These are phyloP conservation scores for Stenogyne calaminthoides DNA, from an alignment of 305 asterid species.

Conservation along the genomic window DNA sequence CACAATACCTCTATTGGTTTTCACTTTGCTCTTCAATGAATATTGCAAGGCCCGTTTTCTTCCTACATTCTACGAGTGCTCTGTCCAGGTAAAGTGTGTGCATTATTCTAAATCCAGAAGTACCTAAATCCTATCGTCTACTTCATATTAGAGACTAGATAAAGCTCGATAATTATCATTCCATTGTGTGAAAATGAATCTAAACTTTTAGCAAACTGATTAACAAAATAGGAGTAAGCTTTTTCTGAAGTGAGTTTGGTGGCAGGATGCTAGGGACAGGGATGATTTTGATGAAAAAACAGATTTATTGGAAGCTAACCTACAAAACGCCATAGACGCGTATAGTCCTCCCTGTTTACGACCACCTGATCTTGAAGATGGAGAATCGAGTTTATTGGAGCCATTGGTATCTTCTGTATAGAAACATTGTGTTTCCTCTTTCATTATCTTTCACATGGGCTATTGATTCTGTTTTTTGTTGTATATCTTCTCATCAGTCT, in stretches of 20 bases:
- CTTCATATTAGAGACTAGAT: neutral
- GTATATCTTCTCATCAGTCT: neutral
- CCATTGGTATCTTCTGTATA: constrained; percentile 44
- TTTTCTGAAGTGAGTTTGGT: constrained; percentile 9
- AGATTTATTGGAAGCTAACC: constrained; percentile 52
- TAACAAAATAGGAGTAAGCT: neutral
- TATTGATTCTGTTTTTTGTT: neutral
- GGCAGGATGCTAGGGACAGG: constrained; percentile 81
- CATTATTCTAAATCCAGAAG: neutral
- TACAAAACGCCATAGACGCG: constrained; percentile 62
- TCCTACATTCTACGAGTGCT: constrained; percentile 69
- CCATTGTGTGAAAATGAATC: neutral
- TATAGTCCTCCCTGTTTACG: constrained; percentile 82
- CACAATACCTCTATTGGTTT: constrained; percentile 71
- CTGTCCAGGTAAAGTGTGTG: constrained; percentile 62
- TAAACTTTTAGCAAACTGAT: neutral
- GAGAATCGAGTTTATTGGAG: constrained; percentile 46
- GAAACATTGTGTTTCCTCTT: neutral
- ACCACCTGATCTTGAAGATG: constrained; percentile 55
- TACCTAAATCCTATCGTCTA: neutral
- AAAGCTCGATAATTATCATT: neutral
- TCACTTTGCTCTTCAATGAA: constrained; percentile 75
- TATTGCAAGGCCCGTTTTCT: constrained; percentile 89
- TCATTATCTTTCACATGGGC: neutral
- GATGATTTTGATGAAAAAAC: constrained; percentile 73